phyloP scores from a whole-genome alignment of 2,329 filamentous ascomycete species.

The Talaromyces pinophilus region DNA sequence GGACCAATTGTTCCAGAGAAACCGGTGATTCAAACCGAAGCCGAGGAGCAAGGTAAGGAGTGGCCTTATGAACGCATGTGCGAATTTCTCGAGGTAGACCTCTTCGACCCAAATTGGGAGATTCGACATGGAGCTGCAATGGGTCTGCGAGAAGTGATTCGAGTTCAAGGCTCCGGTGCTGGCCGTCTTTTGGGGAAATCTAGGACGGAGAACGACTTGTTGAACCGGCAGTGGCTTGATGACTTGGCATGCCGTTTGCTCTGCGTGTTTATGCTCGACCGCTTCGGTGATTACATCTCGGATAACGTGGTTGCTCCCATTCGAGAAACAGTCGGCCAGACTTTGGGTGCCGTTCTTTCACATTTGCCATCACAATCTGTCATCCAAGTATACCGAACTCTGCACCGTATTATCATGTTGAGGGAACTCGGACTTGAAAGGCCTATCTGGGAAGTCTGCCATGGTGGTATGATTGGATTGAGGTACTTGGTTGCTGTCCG shows the following conservation, averaged over 20 bases:
- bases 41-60: constrained; percentile 73
- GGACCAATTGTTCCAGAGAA: constrained; percentile 79
- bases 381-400: constrained; percentile 76
- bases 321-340: constrained; percentile 91
- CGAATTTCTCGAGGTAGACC: constrained; percentile 88
- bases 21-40: constrained; percentile 77
- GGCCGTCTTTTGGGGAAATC: constrained; percentile 73
- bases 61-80: constrained; percentile 96
- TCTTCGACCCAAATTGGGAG: constrained; percentile 94
- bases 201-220: constrained; percentile 70
- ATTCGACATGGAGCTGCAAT: constrained; percentile 94
- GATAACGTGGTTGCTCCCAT: constrained; percentile 97
- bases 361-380: constrained; percentile 80
- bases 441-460: constrained; percentile 89
- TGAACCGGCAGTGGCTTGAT: constrained; percentile 86
- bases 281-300: constrained; percentile 96
- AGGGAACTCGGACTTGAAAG: constrained; percentile 72
- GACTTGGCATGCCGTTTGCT: constrained; percentile 93
- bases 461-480: constrained; percentile 96
- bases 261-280: constrained; percentile 94
- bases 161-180: constrained; percentile 87
- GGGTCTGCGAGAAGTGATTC: constrained; percentile 85
- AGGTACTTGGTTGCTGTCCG: constrained; percentile 93
- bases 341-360: constrained; percentile 82
- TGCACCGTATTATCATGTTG: constrained; percentile 91